Conservation (phyloP, 2,329 filamentous ascomycete genomes). For the Venturiaceae sp. region DNA sequence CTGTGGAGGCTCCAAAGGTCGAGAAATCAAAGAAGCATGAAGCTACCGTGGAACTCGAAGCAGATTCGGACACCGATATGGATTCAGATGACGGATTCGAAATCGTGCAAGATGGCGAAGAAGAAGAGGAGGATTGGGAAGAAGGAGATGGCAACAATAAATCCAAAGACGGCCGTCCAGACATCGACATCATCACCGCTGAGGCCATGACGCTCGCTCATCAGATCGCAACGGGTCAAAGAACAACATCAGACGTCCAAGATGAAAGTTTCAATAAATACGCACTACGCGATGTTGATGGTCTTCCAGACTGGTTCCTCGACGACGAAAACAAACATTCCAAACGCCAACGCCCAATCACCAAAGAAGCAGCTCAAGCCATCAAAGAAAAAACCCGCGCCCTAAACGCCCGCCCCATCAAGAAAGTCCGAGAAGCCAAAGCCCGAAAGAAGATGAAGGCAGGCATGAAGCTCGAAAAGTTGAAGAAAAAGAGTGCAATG, state of each 20-base stretch:
- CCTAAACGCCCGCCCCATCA: conserved; percentile 92
- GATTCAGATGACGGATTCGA: conserved; percentile 10
- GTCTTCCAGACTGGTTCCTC: conserved; percentile 94
- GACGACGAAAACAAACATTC: conserved; percentile 85
- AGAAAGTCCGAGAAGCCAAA: conserved; percentile 96
- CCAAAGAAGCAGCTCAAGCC: conserved; percentile 76
- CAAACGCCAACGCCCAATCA: conserved; percentile 74
- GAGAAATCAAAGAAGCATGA: conserved; percentile 1
- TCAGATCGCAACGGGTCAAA: conserved; percentile 77
- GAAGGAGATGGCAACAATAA: conserved; percentile 21
- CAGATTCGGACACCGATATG: conserved; percentile 19
- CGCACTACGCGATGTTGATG: conserved; percentile 81
- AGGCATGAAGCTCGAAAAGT: conserved; percentile 80
- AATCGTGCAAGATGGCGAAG: conserved; percentile 20
- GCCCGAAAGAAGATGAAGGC: conserved; percentile 96
- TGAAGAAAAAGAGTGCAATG: conserved; percentile 93
- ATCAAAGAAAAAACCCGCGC: conserved; percentile 93
- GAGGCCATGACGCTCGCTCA: conserved; percentile 98
- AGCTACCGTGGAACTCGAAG: neutral
- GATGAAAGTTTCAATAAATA: conserved; percentile 94
- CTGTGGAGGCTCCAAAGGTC: neutral
- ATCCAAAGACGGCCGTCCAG: conserved; percentile 54
- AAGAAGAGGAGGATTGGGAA: conserved; percentile 41
- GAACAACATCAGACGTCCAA: conserved; percentile 65
- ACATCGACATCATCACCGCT: conserved; percentile 98